Conservation (phyloP, 2,329 filamentous ascomycete species). For the Arthroderma uncinatum region DNA sequence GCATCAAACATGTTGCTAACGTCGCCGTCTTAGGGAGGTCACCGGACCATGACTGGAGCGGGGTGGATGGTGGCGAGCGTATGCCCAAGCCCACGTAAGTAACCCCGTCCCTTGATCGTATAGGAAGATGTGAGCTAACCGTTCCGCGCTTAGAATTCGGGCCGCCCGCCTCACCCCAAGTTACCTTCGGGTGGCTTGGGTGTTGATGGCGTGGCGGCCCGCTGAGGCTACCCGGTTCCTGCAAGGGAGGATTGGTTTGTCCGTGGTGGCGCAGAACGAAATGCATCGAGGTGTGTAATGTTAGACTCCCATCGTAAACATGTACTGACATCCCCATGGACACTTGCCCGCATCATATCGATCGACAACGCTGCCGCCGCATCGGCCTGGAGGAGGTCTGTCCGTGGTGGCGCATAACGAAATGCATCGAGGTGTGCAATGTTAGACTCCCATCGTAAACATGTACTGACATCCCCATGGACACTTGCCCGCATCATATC, state of each 20-base stretch:
- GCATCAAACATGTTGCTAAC: not conserved
- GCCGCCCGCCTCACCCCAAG: not conserved
- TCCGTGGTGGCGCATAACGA: not conserved
- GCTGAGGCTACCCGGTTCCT: constrained; percentile 10
- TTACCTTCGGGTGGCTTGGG: not conserved
- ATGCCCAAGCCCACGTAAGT: not conserved
- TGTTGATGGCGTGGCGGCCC: constrained; percentile 5
- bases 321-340: not conserved
- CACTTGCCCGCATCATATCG: not conserved
- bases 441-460: not conserved
- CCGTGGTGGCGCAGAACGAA: not conserved
- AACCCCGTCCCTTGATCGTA: not conserved
- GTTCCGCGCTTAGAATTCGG: not conserved
- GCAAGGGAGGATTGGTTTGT: constrained; percentile 3
- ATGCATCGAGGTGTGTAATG: not conserved
- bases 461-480: not conserved
- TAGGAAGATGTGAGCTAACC: not conserved
- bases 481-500: not conserved
- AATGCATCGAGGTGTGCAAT: not conserved
- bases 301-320: not conserved
- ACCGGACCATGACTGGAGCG: not conserved
- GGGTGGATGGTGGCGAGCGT: not conserved
- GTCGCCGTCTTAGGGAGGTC: not conserved
- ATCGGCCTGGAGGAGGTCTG: not conserved
- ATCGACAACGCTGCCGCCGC: no score